phyloP scores from a whole-genome alignment of 2,329 filamentous ascomycete genomes.

The Sclerotinia minor region DNA sequence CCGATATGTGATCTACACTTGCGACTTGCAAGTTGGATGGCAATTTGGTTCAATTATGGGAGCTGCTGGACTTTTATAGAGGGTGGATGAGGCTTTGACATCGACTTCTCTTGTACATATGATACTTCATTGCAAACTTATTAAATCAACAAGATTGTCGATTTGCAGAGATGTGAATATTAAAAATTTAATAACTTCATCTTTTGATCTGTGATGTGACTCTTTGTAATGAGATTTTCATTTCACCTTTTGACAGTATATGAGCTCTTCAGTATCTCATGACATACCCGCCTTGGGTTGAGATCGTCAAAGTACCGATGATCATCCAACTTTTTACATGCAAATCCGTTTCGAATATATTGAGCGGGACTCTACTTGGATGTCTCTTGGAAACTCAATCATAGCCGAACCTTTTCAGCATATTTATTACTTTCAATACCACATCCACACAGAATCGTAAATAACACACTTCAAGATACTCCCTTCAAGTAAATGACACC shows the following conservation, averaged over 20 bases:
- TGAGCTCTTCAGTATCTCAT: neutral
- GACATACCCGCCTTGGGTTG: neutral
- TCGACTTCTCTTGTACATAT: conserved; percentile 26
- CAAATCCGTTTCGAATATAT: neutral
- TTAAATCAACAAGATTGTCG: conserved; percentile 10
- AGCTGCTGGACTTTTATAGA: conserved; percentile 26
- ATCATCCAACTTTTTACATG: neutral
- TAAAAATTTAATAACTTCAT: conserved; percentile 10
- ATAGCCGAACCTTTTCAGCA: neutral
- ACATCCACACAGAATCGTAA: neutral
- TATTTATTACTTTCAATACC: neutral
- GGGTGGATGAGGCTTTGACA: conserved; percentile 24
- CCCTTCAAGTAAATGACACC: neutral
- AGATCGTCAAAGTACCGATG: neutral
- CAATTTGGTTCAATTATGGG: conserved; percentile 14
- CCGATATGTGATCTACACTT: conserved; percentile 32
- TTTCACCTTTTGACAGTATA: no score
- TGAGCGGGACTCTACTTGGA: neutral
- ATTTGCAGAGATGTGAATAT: conserved; percentile 14
- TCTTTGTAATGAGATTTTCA: no score
- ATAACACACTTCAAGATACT: neutral
- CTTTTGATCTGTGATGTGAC: neutral
- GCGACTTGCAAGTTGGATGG: conserved; percentile 28
- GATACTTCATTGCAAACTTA: conserved; percentile 20
- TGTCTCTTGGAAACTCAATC: neutral